Conservation (phyloP, 2,329 filamentous ascomycete genomes). For the Colletotrichum magnum region DNA sequence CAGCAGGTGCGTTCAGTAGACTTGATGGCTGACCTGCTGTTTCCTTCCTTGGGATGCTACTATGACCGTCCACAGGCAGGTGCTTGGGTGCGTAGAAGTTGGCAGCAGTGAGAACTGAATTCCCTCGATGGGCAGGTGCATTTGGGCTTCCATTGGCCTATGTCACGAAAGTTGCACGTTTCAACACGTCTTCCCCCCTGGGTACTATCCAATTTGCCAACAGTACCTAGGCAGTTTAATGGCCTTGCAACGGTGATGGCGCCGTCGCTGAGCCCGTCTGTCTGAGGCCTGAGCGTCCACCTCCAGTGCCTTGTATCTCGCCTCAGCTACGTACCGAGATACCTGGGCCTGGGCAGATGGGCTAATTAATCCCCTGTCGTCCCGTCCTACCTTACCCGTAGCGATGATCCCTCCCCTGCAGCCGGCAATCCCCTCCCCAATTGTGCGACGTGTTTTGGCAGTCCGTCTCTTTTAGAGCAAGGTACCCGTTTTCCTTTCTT, state of each 20-base stretch:
- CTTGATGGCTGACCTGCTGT: too few species aligned
- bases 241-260: neutral
- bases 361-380: conserved; percentile 1
- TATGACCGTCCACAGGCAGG: too few species aligned
- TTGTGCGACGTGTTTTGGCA: neutral
- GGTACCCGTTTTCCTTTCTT: conserved; percentile 25
- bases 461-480: conserved; percentile 31
- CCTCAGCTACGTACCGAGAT: too few species aligned
- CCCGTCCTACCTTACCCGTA: neutral
- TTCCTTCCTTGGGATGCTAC: too few species aligned
- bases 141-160: conserved; percentile 4
- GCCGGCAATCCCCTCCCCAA: too few species aligned
- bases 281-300: neutral
- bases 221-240: neutral
- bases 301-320: neutral
- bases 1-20: neutral
- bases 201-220: too few species aligned
- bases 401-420: too few species aligned
- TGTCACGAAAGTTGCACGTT: conserved; percentile 33
- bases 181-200: conserved; percentile 27
- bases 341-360: too few species aligned
- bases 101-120: too few species aligned
- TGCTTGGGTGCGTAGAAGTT: too few species aligned
- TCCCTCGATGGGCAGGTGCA: too few species aligned
- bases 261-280: neutral